Evolutionary conservation across 768 basidiomycete genomes (phyloP).

Genomic region (Hygrocybe punicea): DNA sequence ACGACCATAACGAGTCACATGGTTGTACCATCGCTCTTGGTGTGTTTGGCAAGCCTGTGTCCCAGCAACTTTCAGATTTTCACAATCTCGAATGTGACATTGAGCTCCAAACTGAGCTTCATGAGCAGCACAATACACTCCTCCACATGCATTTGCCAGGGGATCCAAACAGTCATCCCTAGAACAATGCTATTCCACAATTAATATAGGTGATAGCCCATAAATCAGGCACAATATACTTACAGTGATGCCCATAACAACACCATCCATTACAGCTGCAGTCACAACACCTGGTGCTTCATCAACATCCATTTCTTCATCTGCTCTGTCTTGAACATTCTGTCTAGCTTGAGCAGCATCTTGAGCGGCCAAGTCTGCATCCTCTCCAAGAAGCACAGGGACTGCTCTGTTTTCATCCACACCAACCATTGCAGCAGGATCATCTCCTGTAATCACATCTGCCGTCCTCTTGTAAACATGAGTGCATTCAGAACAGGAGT

Average conservation of each 20-base stretch:
- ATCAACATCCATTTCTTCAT: not conserved
- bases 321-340: not conserved
- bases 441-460: conserved; percentile 2
- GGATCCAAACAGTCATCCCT: conserved; percentile 2
- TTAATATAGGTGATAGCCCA: not conserved
- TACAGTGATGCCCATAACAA: conserved; percentile 9
- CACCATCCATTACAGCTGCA: conserved; percentile 13
- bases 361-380: not conserved
- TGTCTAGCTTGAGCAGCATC: not conserved
- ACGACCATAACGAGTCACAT: not conserved
- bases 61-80: not conserved
- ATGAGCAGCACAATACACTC: conserved; percentile 1
- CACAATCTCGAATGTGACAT: conserved; percentile 9
- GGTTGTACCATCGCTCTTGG: conserved; percentile 1
- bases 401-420: conserved; percentile 5
- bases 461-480: conserved; percentile 8
- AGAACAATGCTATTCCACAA: conserved; percentile 7
- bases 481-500: conserved; percentile 10
- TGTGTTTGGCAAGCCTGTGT: conserved; percentile 6
- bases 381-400: not conserved
- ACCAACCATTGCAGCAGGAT: not conserved
- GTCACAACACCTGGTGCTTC: not conserved
- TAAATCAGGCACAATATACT: not conserved
- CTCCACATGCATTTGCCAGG: conserved; percentile 3
- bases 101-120: not conserved